phyloP scores from a whole-genome alignment of 306 rosid genomes.

The Vicia faba region DNA sequence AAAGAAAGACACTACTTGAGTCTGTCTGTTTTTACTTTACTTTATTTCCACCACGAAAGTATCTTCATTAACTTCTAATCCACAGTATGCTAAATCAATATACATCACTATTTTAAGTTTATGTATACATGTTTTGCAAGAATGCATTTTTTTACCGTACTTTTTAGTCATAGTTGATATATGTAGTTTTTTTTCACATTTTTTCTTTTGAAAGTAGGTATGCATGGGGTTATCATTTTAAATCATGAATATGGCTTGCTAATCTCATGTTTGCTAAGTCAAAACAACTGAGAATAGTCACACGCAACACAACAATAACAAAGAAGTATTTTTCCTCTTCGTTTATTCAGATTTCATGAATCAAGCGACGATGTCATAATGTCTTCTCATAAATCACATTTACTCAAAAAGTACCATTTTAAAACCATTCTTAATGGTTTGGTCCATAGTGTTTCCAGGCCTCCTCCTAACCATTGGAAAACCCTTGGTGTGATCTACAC shows the following conservation, averaged over 20 bases:
- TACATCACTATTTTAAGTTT: background rate
- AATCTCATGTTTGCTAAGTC: slow-evolving; percentile 30
- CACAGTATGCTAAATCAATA: background rate
- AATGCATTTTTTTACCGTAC: slow-evolving; percentile 14
- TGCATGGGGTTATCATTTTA: slow-evolving; percentile 2
- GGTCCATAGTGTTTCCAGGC: background rate
- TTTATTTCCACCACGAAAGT: slow-evolving; percentile 30
- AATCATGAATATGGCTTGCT: slow-evolving; percentile 19
- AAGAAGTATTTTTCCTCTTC: background rate
- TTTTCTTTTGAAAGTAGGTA: slow-evolving; percentile 12
- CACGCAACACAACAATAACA: background rate
- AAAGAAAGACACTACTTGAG: slow-evolving; percentile 34
- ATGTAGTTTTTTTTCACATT: background rate
- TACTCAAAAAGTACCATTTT: background rate
- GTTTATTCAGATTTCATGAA: background rate
- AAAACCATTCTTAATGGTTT: slow-evolving; percentile 2
- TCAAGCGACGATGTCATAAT: background rate
- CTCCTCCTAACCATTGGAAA: background rate
- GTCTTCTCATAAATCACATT: background rate
- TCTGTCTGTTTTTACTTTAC: slow-evolving; percentile 11
- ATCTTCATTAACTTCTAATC: slow-evolving; percentile 25
- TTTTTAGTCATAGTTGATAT: slow-evolving; percentile 20
- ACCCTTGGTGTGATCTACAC: slow-evolving; percentile 10
- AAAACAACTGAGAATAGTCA: background rate
- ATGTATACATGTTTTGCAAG: background rate